Evolutionary conservation across 176 grass and related monocot genomes (phyloP), one percentile per base, ranked within the genome.

Genomic region (Eleusine indica): DNA sequence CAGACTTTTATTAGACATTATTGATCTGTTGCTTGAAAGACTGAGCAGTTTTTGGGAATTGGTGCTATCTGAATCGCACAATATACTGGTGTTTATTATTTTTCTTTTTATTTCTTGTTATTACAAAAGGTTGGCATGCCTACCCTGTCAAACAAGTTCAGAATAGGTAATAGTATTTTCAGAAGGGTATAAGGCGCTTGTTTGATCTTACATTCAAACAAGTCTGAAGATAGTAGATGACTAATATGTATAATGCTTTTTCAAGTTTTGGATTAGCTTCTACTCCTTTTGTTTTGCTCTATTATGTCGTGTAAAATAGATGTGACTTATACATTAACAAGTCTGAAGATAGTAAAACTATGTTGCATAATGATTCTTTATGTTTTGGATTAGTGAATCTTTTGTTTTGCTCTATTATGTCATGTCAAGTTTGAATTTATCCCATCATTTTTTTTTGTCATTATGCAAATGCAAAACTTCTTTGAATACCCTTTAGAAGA

Each of bases 361-460:
- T 32, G 64, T 78, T 17, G 17, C 19, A 17, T 2, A 51, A 51
- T 51, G 48, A 12, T 51, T 51, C 48, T 51, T 51, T 51, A 51
- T 16, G 13, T 15, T 51, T 51, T 51, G 48, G 3, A 53, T 69
- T 32, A 6, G 21, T 21, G n/a, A 3, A 12, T 3, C 25, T 64
- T 64, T 64, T 29, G 22, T 64, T 63, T 77, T 77, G 72, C 47
- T 42, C 15, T 67, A 67, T 54, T 54, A 9, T 84, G 47, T 32
- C 35, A 22, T 43, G 11, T 10, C 4, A 64, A 51, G 7, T 75
- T 54, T 18, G 5, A 28, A 53, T 66, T 70, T 41, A 19, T 90
- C 29, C 86, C 54, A 30, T 65, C 44, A 21, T 81, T 57, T 81
- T 57, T 57, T 46, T 44, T 15, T 2, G 46, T 63, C 21, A 76